Conservation (phyloP, 2,329 filamentous ascomycete species). For the Colletotrichum noveboracense region DNA sequence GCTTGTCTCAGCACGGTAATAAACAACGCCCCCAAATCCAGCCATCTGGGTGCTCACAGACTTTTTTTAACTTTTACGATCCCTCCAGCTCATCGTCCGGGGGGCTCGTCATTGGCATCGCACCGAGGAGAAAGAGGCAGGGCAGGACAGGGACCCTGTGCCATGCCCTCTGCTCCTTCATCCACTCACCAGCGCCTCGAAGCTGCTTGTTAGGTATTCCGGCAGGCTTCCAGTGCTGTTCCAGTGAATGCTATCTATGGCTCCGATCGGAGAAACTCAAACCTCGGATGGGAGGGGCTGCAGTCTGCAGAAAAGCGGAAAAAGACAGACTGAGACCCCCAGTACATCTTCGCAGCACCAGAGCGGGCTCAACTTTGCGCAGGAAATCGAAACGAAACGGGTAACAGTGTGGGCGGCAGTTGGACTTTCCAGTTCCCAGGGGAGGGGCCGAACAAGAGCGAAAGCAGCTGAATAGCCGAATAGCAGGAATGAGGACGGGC, state of each 20-base stretch:
- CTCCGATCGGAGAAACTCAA: slow-evolving; percentile 15
- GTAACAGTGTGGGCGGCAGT: slow-evolving; percentile 15
- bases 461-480: not conserved
- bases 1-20: slow-evolving; percentile 21
- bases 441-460: not conserved
- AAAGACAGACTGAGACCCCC: not conserved
- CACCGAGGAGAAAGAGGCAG: not conserved
- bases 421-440: not conserved
- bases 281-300: not conserved
- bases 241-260: not conserved
- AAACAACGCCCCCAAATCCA: slow-evolving; percentile 23
- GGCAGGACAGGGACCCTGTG: not conserved
- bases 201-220: not conserved
- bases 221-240: not conserved
- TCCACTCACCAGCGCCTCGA: not conserved
- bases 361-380: not conserved
- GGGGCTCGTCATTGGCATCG: slow-evolving; percentile 12
- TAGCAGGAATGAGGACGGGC: not conserved
- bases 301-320: not conserved
- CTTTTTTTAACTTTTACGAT: slow-evolving; percentile 21
- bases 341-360: not conserved
- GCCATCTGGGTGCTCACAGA: slow-evolving; percentile 21
- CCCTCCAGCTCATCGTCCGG: slow-evolving; percentile 21
- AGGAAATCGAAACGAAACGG: slow-evolving; percentile 13
- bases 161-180: not conserved